Evolutionary conservation across 768 basidiomycete species (phyloP), one percentile per base, ranked within the genome.

Genomic region (Hortiboletus campestris): DNA sequence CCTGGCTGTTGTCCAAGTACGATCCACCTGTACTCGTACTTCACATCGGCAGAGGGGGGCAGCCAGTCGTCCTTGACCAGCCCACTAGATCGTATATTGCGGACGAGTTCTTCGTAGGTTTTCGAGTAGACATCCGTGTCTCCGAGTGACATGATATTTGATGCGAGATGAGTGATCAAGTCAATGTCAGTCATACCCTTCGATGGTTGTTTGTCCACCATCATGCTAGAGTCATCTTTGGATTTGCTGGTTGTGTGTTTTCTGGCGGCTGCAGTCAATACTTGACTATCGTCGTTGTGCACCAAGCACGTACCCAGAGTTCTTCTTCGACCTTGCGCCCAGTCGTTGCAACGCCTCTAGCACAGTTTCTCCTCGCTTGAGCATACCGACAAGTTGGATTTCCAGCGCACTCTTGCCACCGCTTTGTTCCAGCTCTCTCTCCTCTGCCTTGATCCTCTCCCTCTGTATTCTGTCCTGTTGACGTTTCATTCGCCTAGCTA

Each of bases 361-460:
- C 2, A 98, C 88, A 0, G 91, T 91, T 72, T 98, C 97, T 2
- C 94, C 93, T 63, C 89, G 87, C 72, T 89, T 89, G 64, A 98
- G 79, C 72, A 89, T 77, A 10, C 76, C 74, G 3, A 97, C 75
- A 2, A 98, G 77, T 59, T 89, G 76, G 59, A 78, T 75, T 66
- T 91, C 84, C 61, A 90, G 63, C 10, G 80, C 78, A 48, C 74
- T 75, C 67, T 83, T 84, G 28, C 85, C 85, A 11, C 89, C 88
- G 32, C 83, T 80, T 61, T 85, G 78, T 62, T 82, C 76, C 2
- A 89, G 71, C 65, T 94, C 91, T 56, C 76, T 77, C 70, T 91
- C 89, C 70, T 95, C 89, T 2, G 84, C 84, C 62, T 80, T 74
- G 56, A 84, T 78, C 67, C 81, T 84, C 66, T 88, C 83, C 72